Evolutionary conservation across 2,329 filamentous ascomycete species (phyloP).

Genomic region (Elsinoe ampelina): DNA sequence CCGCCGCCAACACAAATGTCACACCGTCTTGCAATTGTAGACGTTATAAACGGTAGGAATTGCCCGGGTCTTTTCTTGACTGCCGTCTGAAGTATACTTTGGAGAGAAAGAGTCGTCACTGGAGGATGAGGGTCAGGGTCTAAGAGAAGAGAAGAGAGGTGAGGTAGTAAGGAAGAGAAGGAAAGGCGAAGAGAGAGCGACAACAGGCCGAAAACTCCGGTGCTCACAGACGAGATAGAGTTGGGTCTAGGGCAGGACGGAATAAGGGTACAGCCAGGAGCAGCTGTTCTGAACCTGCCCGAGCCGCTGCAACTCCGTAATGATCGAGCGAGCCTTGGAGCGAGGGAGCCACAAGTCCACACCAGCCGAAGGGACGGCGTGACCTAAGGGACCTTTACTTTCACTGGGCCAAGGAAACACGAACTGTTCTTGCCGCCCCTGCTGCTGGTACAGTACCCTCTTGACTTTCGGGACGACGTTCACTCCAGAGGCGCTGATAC

Average conservation of each 20-base stretch:
- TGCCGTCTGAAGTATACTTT: background rate
- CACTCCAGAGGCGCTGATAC: background rate
- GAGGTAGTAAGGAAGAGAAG: background rate
- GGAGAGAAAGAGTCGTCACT: background rate
- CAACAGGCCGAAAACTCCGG: slow-evolving; percentile 10
- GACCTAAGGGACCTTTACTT: background rate
- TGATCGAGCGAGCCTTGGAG: slow-evolving; percentile 6
- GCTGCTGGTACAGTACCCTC: background rate
- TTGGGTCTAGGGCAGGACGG: slow-evolving; percentile 11
- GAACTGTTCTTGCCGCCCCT: background rate
- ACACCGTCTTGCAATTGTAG: slow-evolving; percentile 1
- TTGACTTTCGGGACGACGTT: slow-evolving; percentile 7
- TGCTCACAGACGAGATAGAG: slow-evolving; percentile 12
- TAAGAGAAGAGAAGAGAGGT: background rate
- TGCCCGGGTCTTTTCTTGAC: background rate
- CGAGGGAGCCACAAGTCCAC: slow-evolving; percentile 5
- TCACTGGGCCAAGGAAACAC: slow-evolving; percentile 7
- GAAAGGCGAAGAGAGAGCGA: background rate
- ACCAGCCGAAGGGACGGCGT: slow-evolving; percentile 9
- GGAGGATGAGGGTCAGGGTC: background rate
- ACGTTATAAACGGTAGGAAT: background rate
- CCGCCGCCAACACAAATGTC: slow-evolving; percentile 10
- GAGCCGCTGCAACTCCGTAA: slow-evolving; percentile 13
- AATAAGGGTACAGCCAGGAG: slow-evolving; percentile 9
- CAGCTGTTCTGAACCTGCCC: slow-evolving; percentile 10